These are phyloP conservation scores for Quillaja saponaria DNA, from an alignment of 306 rosid species.

Conservation along the genomic window DNA sequence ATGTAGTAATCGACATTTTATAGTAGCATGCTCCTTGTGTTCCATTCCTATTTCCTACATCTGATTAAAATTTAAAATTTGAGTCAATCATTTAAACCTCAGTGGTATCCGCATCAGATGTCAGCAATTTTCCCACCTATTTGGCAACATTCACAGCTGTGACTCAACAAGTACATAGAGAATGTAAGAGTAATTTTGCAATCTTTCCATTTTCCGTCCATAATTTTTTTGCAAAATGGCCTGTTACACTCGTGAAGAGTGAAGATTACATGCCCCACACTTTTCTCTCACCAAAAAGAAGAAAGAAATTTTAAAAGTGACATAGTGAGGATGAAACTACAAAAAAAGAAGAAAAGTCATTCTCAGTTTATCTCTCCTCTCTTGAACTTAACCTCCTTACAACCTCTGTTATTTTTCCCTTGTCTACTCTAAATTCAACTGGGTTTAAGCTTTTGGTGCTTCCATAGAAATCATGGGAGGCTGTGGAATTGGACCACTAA, in stretches of 20 bases:
- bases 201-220: conserved; percentile 20
- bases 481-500: conserved; percentile 32
- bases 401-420: conserved; percentile 31
- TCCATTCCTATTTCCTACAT: too few relatives aligned
- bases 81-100: conserved; percentile 4
- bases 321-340: conserved; percentile 28
- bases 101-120: conserved; percentile 9
- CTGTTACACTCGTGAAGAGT: conserved; percentile 43
- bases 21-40: too few relatives aligned
- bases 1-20: too few relatives aligned
- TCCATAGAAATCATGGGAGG: conserved; percentile 19
- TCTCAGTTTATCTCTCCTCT: conserved; percentile 30
- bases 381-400: conserved; percentile 18
- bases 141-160: conserved; percentile 18
- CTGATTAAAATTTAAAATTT: neutral
- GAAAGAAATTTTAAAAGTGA: neutral
- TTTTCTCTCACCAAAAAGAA: conserved; percentile 28
- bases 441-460: conserved; percentile 35
- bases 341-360: conserved; percentile 29
- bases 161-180: neutral
- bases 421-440: neutral
- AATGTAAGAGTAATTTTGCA: neutral
- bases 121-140: conserved; percentile 6
- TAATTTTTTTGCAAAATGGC: conserved; percentile 33
- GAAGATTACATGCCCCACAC: conserved; percentile 30